Evolutionary conservation across 2,329 filamentous ascomycete species (phyloP).

Genomic region (Talaromyces funiculosus): DNA sequence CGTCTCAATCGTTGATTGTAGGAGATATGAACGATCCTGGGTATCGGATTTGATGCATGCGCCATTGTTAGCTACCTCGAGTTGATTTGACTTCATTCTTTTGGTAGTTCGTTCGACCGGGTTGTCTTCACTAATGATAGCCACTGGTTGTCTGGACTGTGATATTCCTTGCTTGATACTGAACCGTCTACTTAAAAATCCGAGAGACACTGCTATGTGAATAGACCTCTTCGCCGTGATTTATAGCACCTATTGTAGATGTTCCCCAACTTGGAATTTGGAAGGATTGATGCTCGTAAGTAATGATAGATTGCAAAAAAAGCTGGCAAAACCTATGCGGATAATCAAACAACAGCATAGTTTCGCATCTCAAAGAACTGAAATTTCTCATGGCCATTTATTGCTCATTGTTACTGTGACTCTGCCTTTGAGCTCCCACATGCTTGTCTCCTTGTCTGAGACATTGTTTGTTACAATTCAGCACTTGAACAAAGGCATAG

Average conservation of each 20-base stretch:
- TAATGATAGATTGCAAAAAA: too few relatives aligned
- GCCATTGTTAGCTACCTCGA: neutral
- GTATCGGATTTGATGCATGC: neutral
- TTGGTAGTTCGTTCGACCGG: neutral
- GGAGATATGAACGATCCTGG: neutral
- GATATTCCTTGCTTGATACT: neutral
- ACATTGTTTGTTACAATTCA: neutral
- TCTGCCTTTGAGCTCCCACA: neutral
- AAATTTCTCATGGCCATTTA: neutral
- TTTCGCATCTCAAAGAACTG: neutral
- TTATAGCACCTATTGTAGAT: neutral
- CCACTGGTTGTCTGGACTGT: neutral
- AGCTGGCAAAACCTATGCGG: neutral
- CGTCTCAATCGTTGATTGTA: neutral
- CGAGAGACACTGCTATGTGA: neutral
- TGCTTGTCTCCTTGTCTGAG: neutral
- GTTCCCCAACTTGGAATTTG: neutral
- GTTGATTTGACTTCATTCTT: neutral
- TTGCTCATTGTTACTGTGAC: neutral
- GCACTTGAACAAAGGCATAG: neutral
- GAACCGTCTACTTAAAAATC: too few relatives aligned
- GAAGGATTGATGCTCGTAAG: neutral
- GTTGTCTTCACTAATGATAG: neutral
- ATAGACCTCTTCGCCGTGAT: neutral
- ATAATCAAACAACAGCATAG: neutral